Evolutionary conservation across 805 yeast species (phyloP).

Genomic region (Pichia eremophila): DNA sequence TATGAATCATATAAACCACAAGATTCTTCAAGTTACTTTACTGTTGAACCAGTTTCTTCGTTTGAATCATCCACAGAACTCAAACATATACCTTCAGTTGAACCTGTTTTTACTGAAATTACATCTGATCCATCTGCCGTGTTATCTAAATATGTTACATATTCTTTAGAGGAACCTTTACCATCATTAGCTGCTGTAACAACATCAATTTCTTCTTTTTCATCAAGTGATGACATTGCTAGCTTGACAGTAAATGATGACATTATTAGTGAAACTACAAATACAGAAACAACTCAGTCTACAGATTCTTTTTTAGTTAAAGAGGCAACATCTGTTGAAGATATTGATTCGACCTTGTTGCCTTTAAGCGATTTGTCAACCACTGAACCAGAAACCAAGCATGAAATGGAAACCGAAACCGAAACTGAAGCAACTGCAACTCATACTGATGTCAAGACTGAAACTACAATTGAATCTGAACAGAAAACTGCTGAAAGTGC

Average conservation of each 20-base stretch:
- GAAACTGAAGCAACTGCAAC: too few relatives aligned
- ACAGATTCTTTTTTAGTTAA: neutral
- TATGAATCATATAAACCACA: slow-evolving; percentile 19
- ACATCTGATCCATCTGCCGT: neutral
- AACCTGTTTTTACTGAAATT: neutral
- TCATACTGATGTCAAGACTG: too few relatives aligned
- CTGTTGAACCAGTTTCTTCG: slow-evolving; percentile 21
- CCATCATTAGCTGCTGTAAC: neutral
- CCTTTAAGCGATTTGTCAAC: neutral
- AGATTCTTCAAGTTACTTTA: slow-evolving; percentile 28
- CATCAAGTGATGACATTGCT: neutral
- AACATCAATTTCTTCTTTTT: neutral
- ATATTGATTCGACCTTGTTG: neutral
- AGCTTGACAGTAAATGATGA: slow-evolving; percentile 6
- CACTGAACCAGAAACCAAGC: too few relatives aligned
- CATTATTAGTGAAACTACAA: slow-evolving; percentile 2
- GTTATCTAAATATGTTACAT: neutral
- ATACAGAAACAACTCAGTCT: neutral
- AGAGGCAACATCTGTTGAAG: neutral
- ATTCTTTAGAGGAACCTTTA: neutral
- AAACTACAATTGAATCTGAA: too few relatives aligned
- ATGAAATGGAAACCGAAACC: too few relatives aligned
- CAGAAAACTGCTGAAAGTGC: neutral
- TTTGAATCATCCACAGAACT: neutral
- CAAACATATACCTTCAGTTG: neutral